Evolutionary conservation across 2,329 filamentous ascomycete genomes (phyloP), one percentile per base, ranked within the genome.

Genomic region (Amylocarpus encephaloides): DNA sequence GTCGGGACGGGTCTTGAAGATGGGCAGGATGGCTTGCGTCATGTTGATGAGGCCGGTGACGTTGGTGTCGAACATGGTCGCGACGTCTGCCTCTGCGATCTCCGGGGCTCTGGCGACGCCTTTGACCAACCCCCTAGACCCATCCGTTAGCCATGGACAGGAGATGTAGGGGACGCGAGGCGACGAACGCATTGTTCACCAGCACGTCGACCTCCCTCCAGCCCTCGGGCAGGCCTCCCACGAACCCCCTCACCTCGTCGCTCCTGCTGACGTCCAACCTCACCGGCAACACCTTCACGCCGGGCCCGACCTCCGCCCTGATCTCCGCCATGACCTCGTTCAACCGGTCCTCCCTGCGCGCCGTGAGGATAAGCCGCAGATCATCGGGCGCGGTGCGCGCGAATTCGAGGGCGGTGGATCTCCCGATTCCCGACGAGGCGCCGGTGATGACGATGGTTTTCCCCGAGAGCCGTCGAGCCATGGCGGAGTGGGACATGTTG

Each of bases 1-100:
- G 50, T 92, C 77, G 18, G 70, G 54, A 58, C 74, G 65, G 61
- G 79, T 75, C 69, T 89, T 85, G 76, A 91, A 94, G 66, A 90
- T 83, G 46, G 87, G 82, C 15, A 97, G 71, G 53, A 96, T 76
- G 41, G 88, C 88, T 74, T 98, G 93, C 0, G 93, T 97, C 86
- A 97, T 88, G 74, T 92, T 88, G 73, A 98, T 93, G 32, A 98
- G 76, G 26, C 93, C 93, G 1, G 86, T 93, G 46, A 97, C 91
- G 67, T 98, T 98, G 51, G 93, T 97, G 42, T 79, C 72, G 66
- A 96, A 88, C 90, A 97, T 96, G 67, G 83, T 64, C 62, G 86
- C 77, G 62, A 96, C 86, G 71, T 98, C 92, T 51, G 84, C 83
- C 62, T 87, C 77, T 13, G 76, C 77, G 66, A 98, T 96, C 36